These are phyloP conservation scores for Mucor lusitanicus DNA, from an alignment of 371 early-diverging fungal species.

Conservation along the genomic window DNA sequence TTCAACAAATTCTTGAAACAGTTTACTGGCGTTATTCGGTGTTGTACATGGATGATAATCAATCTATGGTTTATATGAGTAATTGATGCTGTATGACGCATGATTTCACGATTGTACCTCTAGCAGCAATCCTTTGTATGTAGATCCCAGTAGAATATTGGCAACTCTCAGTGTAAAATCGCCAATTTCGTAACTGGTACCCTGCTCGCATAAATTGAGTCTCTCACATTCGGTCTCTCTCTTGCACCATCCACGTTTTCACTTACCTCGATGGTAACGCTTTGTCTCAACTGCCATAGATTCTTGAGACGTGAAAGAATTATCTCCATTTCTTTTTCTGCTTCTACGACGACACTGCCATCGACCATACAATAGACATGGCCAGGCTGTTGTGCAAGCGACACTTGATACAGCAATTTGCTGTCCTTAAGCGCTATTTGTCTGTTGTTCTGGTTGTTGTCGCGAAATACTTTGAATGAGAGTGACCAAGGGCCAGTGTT, in stretches of 20 bases:
- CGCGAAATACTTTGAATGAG: conserved; percentile 49
- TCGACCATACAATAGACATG: conserved; percentile 58
- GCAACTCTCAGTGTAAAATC: conserved; percentile 56
- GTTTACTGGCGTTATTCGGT: conserved; percentile 38
- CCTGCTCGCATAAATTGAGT: conserved; percentile 21
- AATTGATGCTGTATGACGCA: not conserved
- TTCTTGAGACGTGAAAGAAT: conserved; percentile 52
- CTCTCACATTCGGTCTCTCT: not conserved
- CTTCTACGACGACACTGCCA: conserved; percentile 52
- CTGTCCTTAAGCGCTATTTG: conserved; percentile 33
- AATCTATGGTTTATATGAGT: conserved; percentile 27
- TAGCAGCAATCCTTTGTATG: conserved; percentile 51
- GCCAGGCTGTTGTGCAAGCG: conserved; percentile 48
- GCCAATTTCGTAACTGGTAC: conserved; percentile 53
- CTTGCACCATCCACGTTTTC: not conserved
- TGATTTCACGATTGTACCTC: conserved; percentile 30
- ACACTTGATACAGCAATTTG: conserved; percentile 48
- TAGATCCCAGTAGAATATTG: conserved; percentile 49
- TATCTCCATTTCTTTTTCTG: conserved; percentile 52
- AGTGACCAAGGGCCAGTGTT: conserved; percentile 53
- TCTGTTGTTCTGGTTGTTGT: conserved; percentile 28
- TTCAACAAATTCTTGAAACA: conserved; percentile 48
- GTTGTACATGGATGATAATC: conserved; percentile 51
- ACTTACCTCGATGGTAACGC: conserved; percentile 45
- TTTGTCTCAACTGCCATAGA: conserved; percentile 51